A percentile compares a stretch with the other conserved stretches of the same genome.
Evolutionary conservation across 192 early-diverging fungal genomes (phyloP).

Genomic region (Martensiomyces pterosporus): DNA sequence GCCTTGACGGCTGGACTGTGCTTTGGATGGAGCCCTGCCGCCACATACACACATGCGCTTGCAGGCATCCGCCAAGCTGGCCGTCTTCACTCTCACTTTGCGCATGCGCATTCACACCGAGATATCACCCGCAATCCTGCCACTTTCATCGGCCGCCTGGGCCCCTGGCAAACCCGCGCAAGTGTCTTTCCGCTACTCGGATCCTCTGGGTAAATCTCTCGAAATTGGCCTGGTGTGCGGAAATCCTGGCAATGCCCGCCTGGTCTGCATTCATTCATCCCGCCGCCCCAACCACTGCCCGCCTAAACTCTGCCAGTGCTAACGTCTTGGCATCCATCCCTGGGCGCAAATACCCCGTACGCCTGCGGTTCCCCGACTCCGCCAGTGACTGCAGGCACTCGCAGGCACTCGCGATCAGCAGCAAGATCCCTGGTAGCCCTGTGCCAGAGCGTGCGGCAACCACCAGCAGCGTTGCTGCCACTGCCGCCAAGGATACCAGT

Average conservation of each 20-base stretch:
- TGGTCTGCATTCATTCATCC: conserved; percentile 16
- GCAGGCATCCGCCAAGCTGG: too few relatives aligned
- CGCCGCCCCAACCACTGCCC: conserved; percentile 6
- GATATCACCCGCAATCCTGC: conserved; percentile 14
- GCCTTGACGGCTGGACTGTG: too few relatives aligned
- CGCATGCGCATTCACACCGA: too few relatives aligned
- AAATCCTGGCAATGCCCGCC: conserved; percentile 23
- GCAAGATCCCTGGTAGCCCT: not conserved
- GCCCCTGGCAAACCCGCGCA: conserved; percentile 4
- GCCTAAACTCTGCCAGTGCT: conserved; percentile 24
- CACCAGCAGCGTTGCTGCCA: too few relatives aligned
- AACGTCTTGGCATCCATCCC: conserved; percentile 14
- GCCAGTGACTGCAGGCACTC: conserved; percentile 16
- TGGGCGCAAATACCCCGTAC: conserved; percentile 13
- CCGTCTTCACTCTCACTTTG: too few relatives aligned
- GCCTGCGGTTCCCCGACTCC: conserved; percentile 8
- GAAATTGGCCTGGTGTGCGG: conserved; percentile 30
- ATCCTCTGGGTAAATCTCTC: conserved; percentile 7
- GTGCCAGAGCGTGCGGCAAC: too few relatives aligned
- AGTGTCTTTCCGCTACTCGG: conserved; percentile 16
- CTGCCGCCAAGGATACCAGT: too few relatives aligned
- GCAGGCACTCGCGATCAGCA: conserved; percentile 19
- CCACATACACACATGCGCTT: too few relatives aligned
- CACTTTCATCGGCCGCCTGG: conserved; percentile 17
- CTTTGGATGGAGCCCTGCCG: too few relatives aligned